Percentiles rank a stretch among this genome's conserved stretches.
Evolutionary conservation across 2,329 filamentous ascomycete species (phyloP).

Genomic region (Penicillium sp.): DNA sequence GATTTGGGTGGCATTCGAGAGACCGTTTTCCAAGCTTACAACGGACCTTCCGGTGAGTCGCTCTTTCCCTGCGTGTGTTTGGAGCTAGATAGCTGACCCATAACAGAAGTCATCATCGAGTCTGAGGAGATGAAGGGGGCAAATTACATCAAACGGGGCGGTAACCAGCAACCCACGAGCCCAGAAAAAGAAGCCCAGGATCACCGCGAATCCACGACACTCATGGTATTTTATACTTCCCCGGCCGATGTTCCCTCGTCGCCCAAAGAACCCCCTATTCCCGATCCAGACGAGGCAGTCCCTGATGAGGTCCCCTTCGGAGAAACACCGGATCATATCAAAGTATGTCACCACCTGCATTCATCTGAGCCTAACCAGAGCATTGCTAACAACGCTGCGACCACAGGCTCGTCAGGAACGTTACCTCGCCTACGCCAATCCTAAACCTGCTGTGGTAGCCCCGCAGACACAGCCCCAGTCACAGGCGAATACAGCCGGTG

Average conservation of each 20-base stretch:
- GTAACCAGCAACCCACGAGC: constrained; percentile 39
- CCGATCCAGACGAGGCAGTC: constrained; percentile 37
- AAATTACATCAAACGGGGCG: constrained; percentile 45
- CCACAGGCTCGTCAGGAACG: constrained; percentile 41
- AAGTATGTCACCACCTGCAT: constrained; percentile 29
- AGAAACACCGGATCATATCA: constrained; percentile 41
- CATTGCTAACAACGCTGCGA: constrained; percentile 8
- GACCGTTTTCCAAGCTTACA: constrained; percentile 38
- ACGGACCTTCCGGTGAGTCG: constrained; percentile 34
- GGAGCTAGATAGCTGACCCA: constrained; percentile 5
- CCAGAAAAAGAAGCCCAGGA: constrained; percentile 46
- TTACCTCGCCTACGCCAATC: constrained; percentile 39
- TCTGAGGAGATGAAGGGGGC: constrained; percentile 31
- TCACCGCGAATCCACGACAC: constrained; percentile 46
- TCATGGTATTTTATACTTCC: constrained; percentile 50
- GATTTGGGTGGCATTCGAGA: constrained; percentile 53
- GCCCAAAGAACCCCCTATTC: constrained; percentile 47
- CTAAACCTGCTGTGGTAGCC: constrained; percentile 26
- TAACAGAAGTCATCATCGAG: constrained; percentile 42
- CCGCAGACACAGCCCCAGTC: constrained; percentile 19
- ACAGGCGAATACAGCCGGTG: background rate
- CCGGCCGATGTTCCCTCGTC: constrained; percentile 46
- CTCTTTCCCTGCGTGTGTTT: background rate
- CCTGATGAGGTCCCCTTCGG: constrained; percentile 43
- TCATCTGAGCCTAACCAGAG: background rate